Evolutionary conservation across 305 asterid species (phyloP).

Genomic region (Fraxinus floribunda): DNA sequence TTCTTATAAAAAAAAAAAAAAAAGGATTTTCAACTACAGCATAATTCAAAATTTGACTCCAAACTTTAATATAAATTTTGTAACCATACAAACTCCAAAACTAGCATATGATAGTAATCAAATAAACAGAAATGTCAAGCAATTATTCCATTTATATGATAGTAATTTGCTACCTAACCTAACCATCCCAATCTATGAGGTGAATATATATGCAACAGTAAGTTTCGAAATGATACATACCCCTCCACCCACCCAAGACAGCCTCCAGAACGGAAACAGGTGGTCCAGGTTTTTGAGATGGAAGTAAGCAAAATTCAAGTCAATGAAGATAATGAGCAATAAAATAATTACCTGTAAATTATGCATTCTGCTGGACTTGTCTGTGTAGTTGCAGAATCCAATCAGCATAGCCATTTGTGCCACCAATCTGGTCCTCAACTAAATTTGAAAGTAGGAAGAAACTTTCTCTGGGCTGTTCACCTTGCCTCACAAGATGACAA

Average conservation of each 20-base stretch:
- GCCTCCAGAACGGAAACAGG: neutral
- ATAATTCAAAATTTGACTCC: neutral
- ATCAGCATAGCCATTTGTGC: slow-evolving; percentile 83
- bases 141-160: neutral
- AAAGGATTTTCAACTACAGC: neutral
- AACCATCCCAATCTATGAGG: neutral
- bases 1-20: neutral
- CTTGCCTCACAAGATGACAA: slow-evolving; percentile 92
- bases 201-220: neutral
- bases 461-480: slow-evolving; percentile 96
- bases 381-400: slow-evolving; percentile 82
- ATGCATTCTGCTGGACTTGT: slow-evolving; percentile 86
- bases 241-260: neutral
- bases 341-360: slow-evolving; percentile 44
- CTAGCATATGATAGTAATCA: neutral
- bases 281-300: neutral
- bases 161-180: neutral
- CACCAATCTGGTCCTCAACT: slow-evolving; percentile 82
- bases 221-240: neutral
- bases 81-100: neutral
- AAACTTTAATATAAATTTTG: neutral
- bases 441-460: slow-evolving; percentile 72
- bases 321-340: neutral
- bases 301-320: neutral
- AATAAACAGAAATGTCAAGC: neutral